Percentiles rank a stretch among this genome's conserved stretches.
Evolutionary conservation across 768 basidiomycete species (phyloP).

Genomic region (Termitomyces sp.): DNA sequence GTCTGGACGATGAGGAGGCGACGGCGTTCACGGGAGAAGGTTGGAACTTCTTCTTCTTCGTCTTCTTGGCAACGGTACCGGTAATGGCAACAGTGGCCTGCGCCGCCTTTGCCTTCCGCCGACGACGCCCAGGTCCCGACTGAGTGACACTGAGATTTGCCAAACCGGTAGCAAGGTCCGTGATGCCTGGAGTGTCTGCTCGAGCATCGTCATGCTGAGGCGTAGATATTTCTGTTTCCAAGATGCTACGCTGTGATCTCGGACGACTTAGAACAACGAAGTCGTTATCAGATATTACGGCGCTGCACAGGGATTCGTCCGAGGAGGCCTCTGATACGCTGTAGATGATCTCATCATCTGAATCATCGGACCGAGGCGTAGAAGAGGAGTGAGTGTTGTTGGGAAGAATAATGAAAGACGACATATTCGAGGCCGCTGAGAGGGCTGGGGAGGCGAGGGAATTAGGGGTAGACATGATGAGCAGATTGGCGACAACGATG

Average conservation of each 20-base stretch:
- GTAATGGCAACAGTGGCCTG: neutral
- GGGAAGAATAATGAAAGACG: constrained; percentile 25
- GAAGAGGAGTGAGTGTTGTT: constrained; percentile 7
- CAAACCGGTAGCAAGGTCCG: constrained; percentile 14
- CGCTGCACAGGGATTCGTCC: constrained; percentile 23
- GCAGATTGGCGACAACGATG: neutral
- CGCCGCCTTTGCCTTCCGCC: neutral
- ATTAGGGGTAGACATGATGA: constrained; percentile 9
- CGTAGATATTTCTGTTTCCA: constrained; percentile 12
- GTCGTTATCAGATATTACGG: constrained; percentile 45
- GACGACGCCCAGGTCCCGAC: neutral
- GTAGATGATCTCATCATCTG: constrained; percentile 62
- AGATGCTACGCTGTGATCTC: constrained; percentile 7
- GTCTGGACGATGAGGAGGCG: constrained; percentile 11
- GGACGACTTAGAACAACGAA: constrained; percentile 42
- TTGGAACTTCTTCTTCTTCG: constrained; percentile 16
- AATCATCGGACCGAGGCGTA: constrained; percentile 29
- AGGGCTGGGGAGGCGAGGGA: constrained; percentile 20
- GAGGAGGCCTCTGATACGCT: constrained; percentile 34
- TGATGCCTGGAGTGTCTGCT: constrained; percentile 7
- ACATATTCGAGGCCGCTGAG: constrained; percentile 23
- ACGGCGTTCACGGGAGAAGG: constrained; percentile 10
- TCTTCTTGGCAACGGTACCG: constrained; percentile 5
- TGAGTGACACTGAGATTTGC: constrained; percentile 9
- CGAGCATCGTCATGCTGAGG: constrained; percentile 7